phyloP scores from a whole-genome alignment of 1,284 basidiomycete genomes.

The Rhodotorula glutinis region DNA sequence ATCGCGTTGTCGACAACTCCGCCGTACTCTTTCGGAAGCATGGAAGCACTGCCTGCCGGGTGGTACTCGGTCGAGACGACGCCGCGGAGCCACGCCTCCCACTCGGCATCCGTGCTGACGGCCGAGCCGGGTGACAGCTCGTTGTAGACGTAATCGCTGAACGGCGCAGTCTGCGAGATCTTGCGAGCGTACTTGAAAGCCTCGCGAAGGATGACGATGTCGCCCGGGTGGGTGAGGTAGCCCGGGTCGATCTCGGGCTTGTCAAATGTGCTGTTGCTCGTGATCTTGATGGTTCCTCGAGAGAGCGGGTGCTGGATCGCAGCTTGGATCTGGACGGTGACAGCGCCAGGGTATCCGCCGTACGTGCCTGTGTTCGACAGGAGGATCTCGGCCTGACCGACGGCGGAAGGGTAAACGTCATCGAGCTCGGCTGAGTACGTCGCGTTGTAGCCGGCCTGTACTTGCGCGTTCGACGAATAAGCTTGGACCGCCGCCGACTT shows the following conservation, averaged over 20 bases:
- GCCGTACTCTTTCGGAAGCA: conserved; percentile 71
- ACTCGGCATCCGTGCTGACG: conserved; percentile 38
- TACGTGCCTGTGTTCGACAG: conserved; percentile 55
- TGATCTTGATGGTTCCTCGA: conserved; percentile 54
- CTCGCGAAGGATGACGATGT: conserved; percentile 59
- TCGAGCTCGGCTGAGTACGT: conserved; percentile 36
- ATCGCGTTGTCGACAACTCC: conserved; percentile 68
- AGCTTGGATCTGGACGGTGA: conserved; percentile 58
- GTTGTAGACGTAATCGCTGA: conserved; percentile 30
- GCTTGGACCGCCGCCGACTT: conserved; percentile 48
- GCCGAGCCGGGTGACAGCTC: conserved; percentile 39
- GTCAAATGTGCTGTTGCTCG: conserved; percentile 57
- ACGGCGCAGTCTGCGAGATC: conserved; percentile 39
- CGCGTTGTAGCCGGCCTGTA: conserved; percentile 30
- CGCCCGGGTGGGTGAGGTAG: conserved; percentile 56
- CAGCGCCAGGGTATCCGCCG: conserved; percentile 45
- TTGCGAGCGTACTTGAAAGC: conserved; percentile 56
- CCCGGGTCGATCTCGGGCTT: conserved; percentile 61
- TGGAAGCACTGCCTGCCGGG: conserved; percentile 52
- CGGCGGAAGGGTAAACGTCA: conserved; percentile 44
- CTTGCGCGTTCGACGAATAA: conserved; percentile 22
- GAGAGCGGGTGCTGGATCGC: conserved; percentile 66
- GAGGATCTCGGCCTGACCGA: conserved; percentile 64
- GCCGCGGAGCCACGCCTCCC: conserved; percentile 38
- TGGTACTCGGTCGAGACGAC: conserved; percentile 38